Evolutionary conservation across 495 filamentous ascomycete genomes (phyloP), one percentile per base, ranked within the genome.

Genomic region (Neurospora sp.): DNA sequence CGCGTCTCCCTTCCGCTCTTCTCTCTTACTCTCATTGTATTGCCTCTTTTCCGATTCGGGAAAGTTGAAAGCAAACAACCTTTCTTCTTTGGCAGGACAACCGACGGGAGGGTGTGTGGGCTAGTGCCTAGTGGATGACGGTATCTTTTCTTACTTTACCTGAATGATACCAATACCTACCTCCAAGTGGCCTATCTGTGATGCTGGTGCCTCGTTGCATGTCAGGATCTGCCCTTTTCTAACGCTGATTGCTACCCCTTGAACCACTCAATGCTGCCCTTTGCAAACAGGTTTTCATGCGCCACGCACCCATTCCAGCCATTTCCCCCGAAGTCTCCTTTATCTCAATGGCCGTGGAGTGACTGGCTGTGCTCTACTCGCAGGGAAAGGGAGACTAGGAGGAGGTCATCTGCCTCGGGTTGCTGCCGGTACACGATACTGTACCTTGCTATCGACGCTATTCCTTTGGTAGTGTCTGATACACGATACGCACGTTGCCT

Each of bases 361-460:
- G 28, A 34, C 54, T 66, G 54, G 54, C 54, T 34, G 54, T 66
- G 28, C 28, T 66, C 54, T 66, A 19, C 28, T 66, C 28, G 28
- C 28, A 66, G 31, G 54, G 15, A 34, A 4, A 66, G 54, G 54
- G 28, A 66, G 28, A 34, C 28, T 31, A 8, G 24, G 54, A 62
- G 11, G 54, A 62, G 13, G 24, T 11, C 48, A 59, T 59, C 24
- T 31, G 48, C 24, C 24, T 28, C 48, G 48, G 24, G 6, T 34
- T 62, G 70, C 24, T 31, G 40, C 39, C 37, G 59, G 70, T 69
- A 69, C 59, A 72, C 39, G 39, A 36, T 69, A 6, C n/a, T 40
- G 45, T 69, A 36, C 71, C 21, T 69, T 71, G 48, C 71, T 74
- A 76, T 78, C 73, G 62, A 74, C 37, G 28, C 37, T 70, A 75